Conservation (phyloP, 345 rosid genomes). For the Brassica carinata region DNA sequence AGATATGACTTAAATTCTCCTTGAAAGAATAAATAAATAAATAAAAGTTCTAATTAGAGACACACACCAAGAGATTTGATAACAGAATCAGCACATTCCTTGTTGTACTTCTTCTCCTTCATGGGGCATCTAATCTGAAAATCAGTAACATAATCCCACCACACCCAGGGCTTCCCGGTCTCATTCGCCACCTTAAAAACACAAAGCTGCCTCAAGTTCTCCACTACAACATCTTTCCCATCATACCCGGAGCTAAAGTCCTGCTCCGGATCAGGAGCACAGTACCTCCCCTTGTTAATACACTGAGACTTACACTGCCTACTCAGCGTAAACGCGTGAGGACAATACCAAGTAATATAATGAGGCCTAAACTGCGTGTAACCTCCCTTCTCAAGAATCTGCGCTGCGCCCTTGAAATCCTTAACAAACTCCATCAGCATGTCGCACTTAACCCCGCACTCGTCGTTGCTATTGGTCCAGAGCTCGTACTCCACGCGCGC, state of each 20-base stretch:
- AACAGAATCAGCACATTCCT: constrained; percentile 74
- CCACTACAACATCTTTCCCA: constrained; percentile 85
- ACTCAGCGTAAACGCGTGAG: constrained; percentile 80
- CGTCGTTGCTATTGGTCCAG: constrained; percentile 94
- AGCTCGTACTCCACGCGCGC: constrained; percentile 88
- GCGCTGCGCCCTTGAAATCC: constrained; percentile 84
- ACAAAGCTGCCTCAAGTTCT: constrained; percentile 84
- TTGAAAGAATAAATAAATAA: not conserved
- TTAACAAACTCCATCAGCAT: constrained; percentile 82
- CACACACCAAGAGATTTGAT: constrained; percentile 71
- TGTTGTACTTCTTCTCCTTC: constrained; percentile 85
- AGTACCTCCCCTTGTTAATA: constrained; percentile 87
- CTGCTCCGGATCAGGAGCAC: constrained; percentile 96
- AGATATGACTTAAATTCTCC: not conserved
- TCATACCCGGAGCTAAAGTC: constrained; percentile 87
- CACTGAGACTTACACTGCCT: constrained; percentile 93
- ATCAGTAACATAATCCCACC: constrained; percentile 98
- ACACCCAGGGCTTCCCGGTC: constrained; percentile 76
- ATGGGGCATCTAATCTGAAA: constrained; percentile 92
- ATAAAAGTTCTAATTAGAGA: too few species aligned
- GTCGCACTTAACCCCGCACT: constrained; percentile 87
- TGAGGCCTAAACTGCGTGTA: constrained; percentile 90
- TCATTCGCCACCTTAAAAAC: constrained; percentile 80
- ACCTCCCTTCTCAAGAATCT: constrained; percentile 88
- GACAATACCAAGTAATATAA: constrained; percentile 93